Conservation (phyloP, 73 alveolate species). For the Symbiodinium pilosum region DNA sequence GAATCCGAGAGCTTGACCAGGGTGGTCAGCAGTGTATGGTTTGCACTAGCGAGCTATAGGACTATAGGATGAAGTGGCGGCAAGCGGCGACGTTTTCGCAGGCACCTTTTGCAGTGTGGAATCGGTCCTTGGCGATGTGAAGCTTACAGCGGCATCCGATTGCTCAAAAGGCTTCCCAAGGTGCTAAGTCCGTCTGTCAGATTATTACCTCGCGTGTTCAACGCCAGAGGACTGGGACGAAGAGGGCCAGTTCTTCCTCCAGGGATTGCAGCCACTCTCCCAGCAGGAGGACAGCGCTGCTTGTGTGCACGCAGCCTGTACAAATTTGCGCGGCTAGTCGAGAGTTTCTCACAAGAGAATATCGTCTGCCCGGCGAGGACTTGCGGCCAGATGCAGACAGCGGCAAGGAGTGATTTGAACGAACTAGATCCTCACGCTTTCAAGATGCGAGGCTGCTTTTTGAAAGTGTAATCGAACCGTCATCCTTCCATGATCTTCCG, state of each 20-base stretch:
- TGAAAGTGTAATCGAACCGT: too few relatives aligned
- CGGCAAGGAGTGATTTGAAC: not conserved
- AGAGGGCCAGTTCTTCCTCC: constrained; percentile 29
- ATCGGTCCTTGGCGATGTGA: not conserved
- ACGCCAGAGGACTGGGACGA: constrained; percentile 10
- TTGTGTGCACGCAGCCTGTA: too few relatives aligned
- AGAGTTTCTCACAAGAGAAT: not conserved
- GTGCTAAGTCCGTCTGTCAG: too few relatives aligned
- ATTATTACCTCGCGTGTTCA: too few relatives aligned
- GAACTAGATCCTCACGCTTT: too few relatives aligned
- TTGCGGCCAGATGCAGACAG: not conserved
- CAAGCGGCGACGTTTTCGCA: constrained; percentile 41
- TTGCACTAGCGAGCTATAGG: too few relatives aligned
- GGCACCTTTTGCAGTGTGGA: not conserved
- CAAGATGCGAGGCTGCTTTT: too few relatives aligned
- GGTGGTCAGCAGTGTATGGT: too few relatives aligned
- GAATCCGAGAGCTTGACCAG: constrained; percentile 7
- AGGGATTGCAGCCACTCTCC: constrained; percentile 45
- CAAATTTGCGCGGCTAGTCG: not conserved
- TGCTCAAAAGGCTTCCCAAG: too few relatives aligned
- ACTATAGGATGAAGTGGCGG: constrained; percentile 32
- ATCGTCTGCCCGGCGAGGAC: not conserved
- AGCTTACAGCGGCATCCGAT: not conserved
- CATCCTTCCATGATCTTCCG: too few relatives aligned
- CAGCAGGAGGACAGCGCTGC: not conserved